Conservation (phyloP, 169 alveolate genomes). For the Eimeria mitis region DNA sequence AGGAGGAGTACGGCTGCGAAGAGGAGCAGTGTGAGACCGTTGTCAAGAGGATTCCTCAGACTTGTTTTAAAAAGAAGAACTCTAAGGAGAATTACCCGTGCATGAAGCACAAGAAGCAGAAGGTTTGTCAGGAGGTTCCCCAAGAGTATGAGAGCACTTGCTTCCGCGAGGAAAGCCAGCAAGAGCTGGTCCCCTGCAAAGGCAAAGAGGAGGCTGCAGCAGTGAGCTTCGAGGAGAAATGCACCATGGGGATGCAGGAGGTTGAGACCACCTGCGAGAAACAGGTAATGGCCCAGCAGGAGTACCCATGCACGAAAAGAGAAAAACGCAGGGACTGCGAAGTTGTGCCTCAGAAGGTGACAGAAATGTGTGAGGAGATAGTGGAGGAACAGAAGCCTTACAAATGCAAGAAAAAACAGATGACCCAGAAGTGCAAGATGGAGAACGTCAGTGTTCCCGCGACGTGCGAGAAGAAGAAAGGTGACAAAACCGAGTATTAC, state of each 20-base stretch:
- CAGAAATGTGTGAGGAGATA: constrained; percentile 72
- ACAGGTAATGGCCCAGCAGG: constrained; percentile 49
- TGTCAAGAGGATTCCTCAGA: constrained; percentile 52
- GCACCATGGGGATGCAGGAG: constrained; percentile 66
- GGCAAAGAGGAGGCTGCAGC: constrained; percentile 61
- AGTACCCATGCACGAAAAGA: constrained; percentile 71
- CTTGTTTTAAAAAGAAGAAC: constrained; percentile 64
- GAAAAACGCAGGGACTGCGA: constrained; percentile 74
- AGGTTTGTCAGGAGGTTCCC: constrained; percentile 69
- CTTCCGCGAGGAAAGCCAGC: constrained; percentile 71
- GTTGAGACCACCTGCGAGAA: constrained; percentile 71
- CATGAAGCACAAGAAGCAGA: constrained; percentile 73
- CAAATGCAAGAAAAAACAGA: constrained; percentile 76
- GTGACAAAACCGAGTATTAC: constrained; percentile 72
- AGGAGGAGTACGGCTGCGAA: constrained; percentile 72
- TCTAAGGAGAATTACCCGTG: constrained; percentile 68
- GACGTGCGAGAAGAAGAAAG: constrained; percentile 75
- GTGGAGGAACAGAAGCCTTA: constrained; percentile 79
- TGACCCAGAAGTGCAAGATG: constrained; percentile 76
- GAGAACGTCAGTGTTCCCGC: constrained; percentile 69
- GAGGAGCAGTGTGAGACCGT: constrained; percentile 79
- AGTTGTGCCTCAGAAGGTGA: constrained; percentile 65
- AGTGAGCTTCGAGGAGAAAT: constrained; percentile 58
- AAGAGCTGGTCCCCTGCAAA: constrained; percentile 73
- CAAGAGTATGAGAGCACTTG: constrained; percentile 75